phyloP scores from a whole-genome alignment of 2,329 filamentous ascomycete genomes.

The Myriosclerotinia duriaeana region DNA sequence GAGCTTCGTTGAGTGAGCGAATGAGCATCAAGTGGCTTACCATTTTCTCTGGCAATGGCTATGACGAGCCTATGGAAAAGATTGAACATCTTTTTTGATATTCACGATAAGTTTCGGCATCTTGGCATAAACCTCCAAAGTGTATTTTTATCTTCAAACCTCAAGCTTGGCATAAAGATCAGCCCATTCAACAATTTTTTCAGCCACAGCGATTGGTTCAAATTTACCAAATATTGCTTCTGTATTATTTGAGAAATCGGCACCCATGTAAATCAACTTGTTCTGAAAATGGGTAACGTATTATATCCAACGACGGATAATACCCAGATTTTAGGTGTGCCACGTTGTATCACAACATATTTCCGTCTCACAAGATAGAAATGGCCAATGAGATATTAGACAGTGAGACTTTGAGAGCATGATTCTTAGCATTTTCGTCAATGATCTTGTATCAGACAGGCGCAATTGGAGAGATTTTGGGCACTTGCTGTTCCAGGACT shows the following conservation, averaged over 20 bases:
- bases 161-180: slow-evolving; percentile 3
- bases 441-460: not conserved
- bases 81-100: not conserved
- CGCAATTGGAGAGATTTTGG: not conserved
- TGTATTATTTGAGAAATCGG: not conserved
- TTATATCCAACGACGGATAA: not conserved
- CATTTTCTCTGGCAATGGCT: not conserved
- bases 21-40: slow-evolving; percentile 14
- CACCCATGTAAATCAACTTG: not conserved
- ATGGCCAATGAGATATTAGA: not conserved
- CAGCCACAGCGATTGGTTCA: not conserved
- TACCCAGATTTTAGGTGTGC: slow-evolving; percentile 10
- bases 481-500: slow-evolving; percentile 17
- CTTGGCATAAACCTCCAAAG: slow-evolving; percentile 9
- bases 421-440: slow-evolving; percentile 11
- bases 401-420: not conserved
- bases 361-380: not conserved
- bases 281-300: slow-evolving; percentile 11
- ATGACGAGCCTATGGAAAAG: not conserved
- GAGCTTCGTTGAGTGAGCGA: slow-evolving; percentile 15
- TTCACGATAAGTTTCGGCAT: slow-evolving; percentile 16
- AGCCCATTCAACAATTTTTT: slow-evolving; percentile 9
- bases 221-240: not conserved
- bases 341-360: not conserved
- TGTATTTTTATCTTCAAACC: slow-evolving; percentile 21